Evolutionary conservation across 129 eudicot species (phyloP), one percentile per base, ranked within the genome.

Genomic region (Arctium minus): DNA sequence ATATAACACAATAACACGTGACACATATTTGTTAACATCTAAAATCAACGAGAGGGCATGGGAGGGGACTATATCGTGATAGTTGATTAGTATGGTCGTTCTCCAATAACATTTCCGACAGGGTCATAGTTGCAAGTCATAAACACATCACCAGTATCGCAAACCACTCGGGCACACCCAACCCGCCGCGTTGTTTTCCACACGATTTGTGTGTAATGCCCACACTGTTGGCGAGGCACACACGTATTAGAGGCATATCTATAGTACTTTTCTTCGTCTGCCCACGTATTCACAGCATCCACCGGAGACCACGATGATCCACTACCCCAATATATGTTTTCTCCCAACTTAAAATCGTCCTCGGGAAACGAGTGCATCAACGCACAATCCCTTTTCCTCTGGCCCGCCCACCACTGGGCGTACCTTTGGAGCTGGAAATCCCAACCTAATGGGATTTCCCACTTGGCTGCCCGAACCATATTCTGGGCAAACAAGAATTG

Each of bases 91-190:
- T 90, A 94, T 2, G 97, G 98, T n/a, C 90, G 72, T 80, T 90
- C 91, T 56, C 98, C 98, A 8, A 90, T 80, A 68, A 79, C 86
- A 81, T 92, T 91, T 79, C 97, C 97, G 11, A 87, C 87, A 0
- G 95, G 95, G 70, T 84, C 92, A 82, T 94, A 94, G 76, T 94
- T 94, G 86, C 98, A 94, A 77, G 98, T 94, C 90, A 94, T 90
- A 42, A 94, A 94, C 64, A 94, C 95, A 84, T 90, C 98, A 35
- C 97, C 98, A 39, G 70, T 88, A 17, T 94, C 87, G 72, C 98
- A 94, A 64, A 94, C 85, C 60, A 90, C 95, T 71, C 95, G 84
- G 35, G 97, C 97, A 73, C 97, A 94, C 79, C 98, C 98, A 77
- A 94, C 84, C 2, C 87, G 72, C 18, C 91, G 69, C 0, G 98